Conservation (phyloP, 2,329 filamentous ascomycete genomes). For the Penicillium decumbens region DNA sequence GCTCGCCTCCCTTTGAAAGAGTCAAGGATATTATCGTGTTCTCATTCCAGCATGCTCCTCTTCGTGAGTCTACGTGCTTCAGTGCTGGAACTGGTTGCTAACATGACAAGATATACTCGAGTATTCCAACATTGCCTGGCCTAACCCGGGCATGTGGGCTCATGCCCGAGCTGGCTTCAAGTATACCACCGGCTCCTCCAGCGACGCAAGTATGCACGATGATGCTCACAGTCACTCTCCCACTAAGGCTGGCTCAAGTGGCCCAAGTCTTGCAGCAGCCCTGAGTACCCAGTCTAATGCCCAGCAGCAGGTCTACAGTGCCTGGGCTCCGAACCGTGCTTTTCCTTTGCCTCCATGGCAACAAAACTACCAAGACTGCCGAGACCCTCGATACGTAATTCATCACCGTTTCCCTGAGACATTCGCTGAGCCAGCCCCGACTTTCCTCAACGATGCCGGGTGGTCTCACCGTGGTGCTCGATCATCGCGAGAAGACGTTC, state of each 20-base stretch:
- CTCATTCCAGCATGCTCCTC: constrained; percentile 78
- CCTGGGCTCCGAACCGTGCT: constrained; percentile 28
- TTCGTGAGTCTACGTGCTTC: constrained; percentile 50
- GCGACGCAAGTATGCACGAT: constrained; percentile 43
- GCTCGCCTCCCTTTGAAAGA: constrained; percentile 55
- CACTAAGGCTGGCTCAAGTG: constrained; percentile 33
- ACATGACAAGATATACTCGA: constrained; percentile 62
- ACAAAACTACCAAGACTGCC: constrained; percentile 22
- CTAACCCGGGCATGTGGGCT: constrained; percentile 66
- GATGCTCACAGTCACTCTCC: constrained; percentile 64
- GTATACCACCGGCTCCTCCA: constrained; percentile 21
- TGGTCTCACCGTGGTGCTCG: constrained; percentile 30
- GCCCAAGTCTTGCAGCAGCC: neutral
- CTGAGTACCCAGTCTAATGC: constrained; percentile 17
- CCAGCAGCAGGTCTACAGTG: constrained; percentile 21
- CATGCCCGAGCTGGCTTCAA: constrained; percentile 41
- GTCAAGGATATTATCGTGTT: constrained; percentile 71
- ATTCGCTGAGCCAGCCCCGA: constrained; percentile 40
- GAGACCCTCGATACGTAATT: constrained; percentile 27
- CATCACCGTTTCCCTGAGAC: constrained; percentile 21
- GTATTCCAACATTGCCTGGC: constrained; percentile 71
- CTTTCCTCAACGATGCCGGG: constrained; percentile 28
- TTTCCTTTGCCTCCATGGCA: constrained; percentile 29
- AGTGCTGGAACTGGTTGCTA: neutral
- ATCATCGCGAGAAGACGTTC: constrained; percentile 43